A percentile compares a stretch with the other conserved stretches of the same genome.
Conservation (phyloP, 495 filamentous ascomycete species). For the Cercophora scortea region DNA sequence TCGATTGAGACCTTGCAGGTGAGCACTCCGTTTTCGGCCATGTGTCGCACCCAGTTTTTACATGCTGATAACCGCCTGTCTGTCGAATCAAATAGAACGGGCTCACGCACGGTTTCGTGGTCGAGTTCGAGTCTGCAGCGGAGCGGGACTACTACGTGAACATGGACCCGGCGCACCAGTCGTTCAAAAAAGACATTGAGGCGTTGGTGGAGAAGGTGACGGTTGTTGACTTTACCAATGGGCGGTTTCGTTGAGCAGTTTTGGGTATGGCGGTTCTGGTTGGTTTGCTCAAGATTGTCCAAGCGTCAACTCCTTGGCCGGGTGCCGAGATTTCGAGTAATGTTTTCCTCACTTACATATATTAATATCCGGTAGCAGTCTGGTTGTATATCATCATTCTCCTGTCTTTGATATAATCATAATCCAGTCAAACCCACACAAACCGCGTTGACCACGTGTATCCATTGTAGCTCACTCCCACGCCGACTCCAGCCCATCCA, state of each 20-base stretch:
- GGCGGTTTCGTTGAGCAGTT: not conserved
- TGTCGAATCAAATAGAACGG: conserved; percentile 28
- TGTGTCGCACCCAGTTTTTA: too few species aligned
- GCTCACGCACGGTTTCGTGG: conserved; percentile 52
- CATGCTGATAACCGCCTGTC: not conserved
- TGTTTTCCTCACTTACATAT: too few species aligned
- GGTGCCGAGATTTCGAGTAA: too few species aligned
- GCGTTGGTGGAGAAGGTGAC: conserved; percentile 25
- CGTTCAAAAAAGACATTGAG: conserved; percentile 30
- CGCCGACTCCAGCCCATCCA: conserved; percentile 32
- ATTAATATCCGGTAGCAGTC: too few species aligned
- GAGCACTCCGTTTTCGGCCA: too few species aligned
- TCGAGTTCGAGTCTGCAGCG: conserved; percentile 48
- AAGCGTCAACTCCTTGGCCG: too few species aligned
- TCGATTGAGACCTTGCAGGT: conserved; percentile 57
- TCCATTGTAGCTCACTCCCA: conserved; percentile 22
- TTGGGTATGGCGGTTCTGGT: too few species aligned
- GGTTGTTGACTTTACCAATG: not conserved
- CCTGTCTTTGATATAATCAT: too few species aligned
- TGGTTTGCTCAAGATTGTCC: too few species aligned
- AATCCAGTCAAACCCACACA: too few species aligned
- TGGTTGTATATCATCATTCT: too few species aligned
- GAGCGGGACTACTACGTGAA: conserved; percentile 48
- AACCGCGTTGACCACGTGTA: too few species aligned
- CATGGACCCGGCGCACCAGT: conserved; percentile 43